Evolutionary conservation across 208 protist species (phyloP), one percentile per base, ranked within the genome.

Genomic region (Acanthamoeba castellanii): DNA sequence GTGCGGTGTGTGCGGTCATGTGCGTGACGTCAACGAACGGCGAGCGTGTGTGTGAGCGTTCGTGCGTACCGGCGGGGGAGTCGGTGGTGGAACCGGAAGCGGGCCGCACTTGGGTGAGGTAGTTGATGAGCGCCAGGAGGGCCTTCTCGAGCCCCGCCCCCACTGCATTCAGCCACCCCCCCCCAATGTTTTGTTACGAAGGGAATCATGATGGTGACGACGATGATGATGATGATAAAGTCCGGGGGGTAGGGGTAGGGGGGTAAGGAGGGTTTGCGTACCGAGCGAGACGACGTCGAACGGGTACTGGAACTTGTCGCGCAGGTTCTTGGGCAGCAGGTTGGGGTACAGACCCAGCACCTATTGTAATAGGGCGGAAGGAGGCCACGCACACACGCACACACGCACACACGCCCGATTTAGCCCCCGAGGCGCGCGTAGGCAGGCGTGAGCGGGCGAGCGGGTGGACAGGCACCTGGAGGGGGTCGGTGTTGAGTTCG

Each of bases 291-390:
- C 32, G 32, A 55, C 64, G 5, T 84, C 52, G 47, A 95, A 94
- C 27, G 95, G 93, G 64, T 94, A 95, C 7, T 76, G 32, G 13
- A 88, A 93, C 68, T 96, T 88, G 20, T 50, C 47, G 30, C 95
- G 93, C 70, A 96, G 81, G 47, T 85, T 72, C 47, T 74, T 85
- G 14, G 94, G 61, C 22, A 95, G 64, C 61, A 95, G 50, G 55
- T 94, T 87, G 61, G 95, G 95, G 55, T 96, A 96, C 42, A 96
- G 64, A 4, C 95, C 94, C 27, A 96, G 78, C 89, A 96, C 68
- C 90, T 95, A n/a, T 64, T 3, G 37, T 85, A n/a, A n/a, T n/a
- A n/a, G n/a, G n/a, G n/a, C n/a, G n/a, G n/a, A n/a, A n/a, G n/a
- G n/a, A n/a, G n/a, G n/a, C n/a, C n/a, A n/a, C n/a, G n/a, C n/a